Conservation (phyloP, 345 rosid genomes). For the Populus pruinosa region DNA sequence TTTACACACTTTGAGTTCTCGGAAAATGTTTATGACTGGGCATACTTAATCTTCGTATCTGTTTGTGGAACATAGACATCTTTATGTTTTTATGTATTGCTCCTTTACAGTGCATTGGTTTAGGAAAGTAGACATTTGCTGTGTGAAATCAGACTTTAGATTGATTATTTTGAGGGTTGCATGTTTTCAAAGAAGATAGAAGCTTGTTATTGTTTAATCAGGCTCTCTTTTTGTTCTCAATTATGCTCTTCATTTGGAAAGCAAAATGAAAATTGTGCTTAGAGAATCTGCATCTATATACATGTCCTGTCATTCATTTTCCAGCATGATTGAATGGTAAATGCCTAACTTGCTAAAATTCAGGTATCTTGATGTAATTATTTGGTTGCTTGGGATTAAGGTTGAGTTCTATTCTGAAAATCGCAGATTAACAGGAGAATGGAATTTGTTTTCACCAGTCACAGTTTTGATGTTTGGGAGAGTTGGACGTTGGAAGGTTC, state of each 20-base stretch:
- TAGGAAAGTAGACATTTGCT: neutral
- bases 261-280: neutral
- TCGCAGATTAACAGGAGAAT: constrained; percentile 87
- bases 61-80: neutral
- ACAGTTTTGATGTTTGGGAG: constrained; percentile 99
- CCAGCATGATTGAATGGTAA: constrained; percentile 3
- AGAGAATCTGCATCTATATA: neutral
- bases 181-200: neutral
- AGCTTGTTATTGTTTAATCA: neutral
- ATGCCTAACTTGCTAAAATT: neutral
- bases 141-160: neutral
- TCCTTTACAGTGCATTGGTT: neutral
- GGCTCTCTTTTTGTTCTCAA: neutral
- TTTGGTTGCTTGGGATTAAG: neutral
- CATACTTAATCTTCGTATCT: neutral
- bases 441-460: constrained; percentile 98
- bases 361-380: neutral
- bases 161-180: neutral
- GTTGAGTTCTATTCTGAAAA: constrained; percentile 7
- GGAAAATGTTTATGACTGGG: neutral
- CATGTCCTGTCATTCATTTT: neutral
- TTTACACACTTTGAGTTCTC: neutral
- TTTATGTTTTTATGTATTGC: neutral
- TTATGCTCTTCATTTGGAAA: neutral
- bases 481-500: constrained; percentile 94